phyloP scores from a whole-genome alignment of 2,329 filamentous ascomycete species.

The Penicillium griseofulvum region DNA sequence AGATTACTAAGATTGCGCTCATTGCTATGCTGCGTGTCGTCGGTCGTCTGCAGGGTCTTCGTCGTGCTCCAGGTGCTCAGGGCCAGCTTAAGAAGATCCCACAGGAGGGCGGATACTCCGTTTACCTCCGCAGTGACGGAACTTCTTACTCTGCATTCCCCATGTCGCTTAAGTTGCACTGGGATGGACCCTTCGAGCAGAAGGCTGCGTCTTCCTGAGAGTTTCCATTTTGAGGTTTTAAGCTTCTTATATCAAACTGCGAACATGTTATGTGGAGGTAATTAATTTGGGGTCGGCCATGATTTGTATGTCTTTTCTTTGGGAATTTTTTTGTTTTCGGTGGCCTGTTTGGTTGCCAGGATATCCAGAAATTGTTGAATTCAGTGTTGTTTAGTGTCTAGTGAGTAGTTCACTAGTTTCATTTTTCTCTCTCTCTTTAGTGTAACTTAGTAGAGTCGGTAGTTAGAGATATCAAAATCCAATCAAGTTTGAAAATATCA shows the following conservation, averaged over 20 bases:
- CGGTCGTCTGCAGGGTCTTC: conserved; percentile 60
- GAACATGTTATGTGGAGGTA: background rate
- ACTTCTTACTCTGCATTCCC: conserved; percentile 55
- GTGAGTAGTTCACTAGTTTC: background rate
- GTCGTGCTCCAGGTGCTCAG: conserved; percentile 61
- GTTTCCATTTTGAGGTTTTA: background rate
- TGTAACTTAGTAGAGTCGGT: background rate
- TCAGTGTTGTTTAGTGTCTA: conserved; percentile 15
- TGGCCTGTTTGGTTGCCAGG: conserved; percentile 12
- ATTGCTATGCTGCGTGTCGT: conserved; percentile 67
- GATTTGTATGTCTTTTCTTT: conserved; percentile 9
- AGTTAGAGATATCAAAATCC: background rate
- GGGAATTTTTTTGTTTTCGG: conserved; percentile 15
- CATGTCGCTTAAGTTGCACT: conserved; percentile 47
- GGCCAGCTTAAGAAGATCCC: conserved; percentile 66
- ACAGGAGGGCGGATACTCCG: conserved; percentile 53
- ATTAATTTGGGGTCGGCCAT: conserved; percentile 6
- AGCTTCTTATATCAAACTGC: background rate
- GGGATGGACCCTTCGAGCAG: conserved; percentile 35
- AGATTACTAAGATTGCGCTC: conserved; percentile 61
- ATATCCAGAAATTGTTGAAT: conserved; percentile 24
- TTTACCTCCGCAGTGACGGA: conserved; percentile 67
- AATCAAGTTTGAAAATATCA: background rate
- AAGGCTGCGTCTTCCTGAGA: conserved; percentile 6
- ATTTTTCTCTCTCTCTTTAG: background rate